Percentiles rank a stretch among this genome's conserved stretches.
Evolutionary conservation across 2,329 filamentous ascomycete genomes (phyloP).

Genomic region (Pezizomycotina sp.): DNA sequence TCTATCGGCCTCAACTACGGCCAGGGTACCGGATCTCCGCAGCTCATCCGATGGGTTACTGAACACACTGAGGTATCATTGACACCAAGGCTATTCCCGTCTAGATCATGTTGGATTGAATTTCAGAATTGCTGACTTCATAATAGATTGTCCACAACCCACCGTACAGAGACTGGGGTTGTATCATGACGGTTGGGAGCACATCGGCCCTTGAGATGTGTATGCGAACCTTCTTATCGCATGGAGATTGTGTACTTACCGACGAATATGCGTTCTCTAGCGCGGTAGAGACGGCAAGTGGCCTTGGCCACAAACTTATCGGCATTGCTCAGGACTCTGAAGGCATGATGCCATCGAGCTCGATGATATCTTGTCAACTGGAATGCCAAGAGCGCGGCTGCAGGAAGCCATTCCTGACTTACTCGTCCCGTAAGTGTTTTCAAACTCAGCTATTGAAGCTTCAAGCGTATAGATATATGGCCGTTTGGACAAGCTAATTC

Average conservation of each 20-base stretch:
- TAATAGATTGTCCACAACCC: constrained; percentile 57
- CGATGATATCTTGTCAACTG: constrained; percentile 48
- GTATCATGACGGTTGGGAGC: constrained; percentile 67
- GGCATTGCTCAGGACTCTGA: constrained; percentile 49
- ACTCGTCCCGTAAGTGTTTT: constrained; percentile 41
- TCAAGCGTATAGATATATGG: background rate
- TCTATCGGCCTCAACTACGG: constrained; percentile 86
- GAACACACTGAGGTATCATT: constrained; percentile 63
- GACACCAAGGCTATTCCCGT: constrained; percentile 6
- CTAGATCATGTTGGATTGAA: background rate
- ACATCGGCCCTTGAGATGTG: constrained; percentile 74
- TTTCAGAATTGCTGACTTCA: constrained; percentile 1
- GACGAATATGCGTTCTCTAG: constrained; percentile 87
- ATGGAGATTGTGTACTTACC: constrained; percentile 62
- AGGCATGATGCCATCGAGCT: constrained; percentile 46
- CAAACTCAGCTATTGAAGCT: constrained; percentile 18
- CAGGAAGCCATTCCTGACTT: constrained; percentile 50
- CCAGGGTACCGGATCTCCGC: constrained; percentile 68
- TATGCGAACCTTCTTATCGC: constrained; percentile 61
- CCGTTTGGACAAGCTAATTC: constrained; percentile 7
- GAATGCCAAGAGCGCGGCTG: constrained; percentile 42
- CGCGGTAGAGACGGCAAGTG: constrained; percentile 47
- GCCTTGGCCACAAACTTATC: constrained; percentile 44
- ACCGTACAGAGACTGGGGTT: constrained; percentile 80
- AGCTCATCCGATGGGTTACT: constrained; percentile 76